Conservation (phyloP, 2,329 filamentous ascomycete species). For the Cryphonectria radicalis region DNA sequence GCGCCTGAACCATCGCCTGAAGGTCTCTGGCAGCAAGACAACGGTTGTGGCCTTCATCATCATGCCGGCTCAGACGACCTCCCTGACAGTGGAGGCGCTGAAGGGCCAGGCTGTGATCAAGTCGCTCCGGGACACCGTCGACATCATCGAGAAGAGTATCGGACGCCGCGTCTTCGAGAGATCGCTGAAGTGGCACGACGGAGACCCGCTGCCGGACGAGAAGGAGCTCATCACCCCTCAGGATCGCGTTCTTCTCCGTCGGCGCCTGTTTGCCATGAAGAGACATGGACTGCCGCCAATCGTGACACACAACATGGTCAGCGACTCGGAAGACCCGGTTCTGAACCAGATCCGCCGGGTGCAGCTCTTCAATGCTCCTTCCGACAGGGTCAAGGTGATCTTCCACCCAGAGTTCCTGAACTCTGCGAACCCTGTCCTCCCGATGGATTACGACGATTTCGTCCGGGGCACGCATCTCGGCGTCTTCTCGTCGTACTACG, state of each 20-base stretch:
- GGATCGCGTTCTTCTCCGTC: constrained; percentile 89
- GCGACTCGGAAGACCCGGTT: constrained; percentile 90
- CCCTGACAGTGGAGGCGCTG: constrained; percentile 90
- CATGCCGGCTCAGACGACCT: constrained; percentile 96
- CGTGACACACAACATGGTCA: constrained; percentile 98
- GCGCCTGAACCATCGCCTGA: constrained; percentile 90
- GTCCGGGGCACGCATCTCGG: constrained; percentile 95
- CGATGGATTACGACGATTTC: constrained; percentile 97
- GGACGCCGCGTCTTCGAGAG: constrained; percentile 94
- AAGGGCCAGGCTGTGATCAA: constrained; percentile 98
- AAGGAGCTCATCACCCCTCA: constrained; percentile 92
- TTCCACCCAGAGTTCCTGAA: constrained; percentile 99
- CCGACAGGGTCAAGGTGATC: constrained; percentile 93
- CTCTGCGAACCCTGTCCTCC: constrained; percentile 91
- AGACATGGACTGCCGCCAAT: constrained; percentile 87
- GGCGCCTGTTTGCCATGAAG: constrained; percentile 96
- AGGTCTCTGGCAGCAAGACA: constrained; percentile 81
- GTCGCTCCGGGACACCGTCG: constrained; percentile 88
- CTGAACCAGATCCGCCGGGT: constrained; percentile 95
- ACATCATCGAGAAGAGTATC: constrained; percentile 90
- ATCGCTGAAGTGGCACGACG: constrained; percentile 93
- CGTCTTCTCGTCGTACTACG: constrained; percentile 97
- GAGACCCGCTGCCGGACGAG: constrained; percentile 90
- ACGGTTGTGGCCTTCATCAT: constrained; percentile 98
- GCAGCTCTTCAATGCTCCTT: constrained; percentile 94